Percentiles rank a stretch among this genome's conserved stretches.
These are phyloP conservation scores for Kwoniella europaea DNA, from an alignment of 768 basidiomycete species.

Conservation along the genomic window DNA sequence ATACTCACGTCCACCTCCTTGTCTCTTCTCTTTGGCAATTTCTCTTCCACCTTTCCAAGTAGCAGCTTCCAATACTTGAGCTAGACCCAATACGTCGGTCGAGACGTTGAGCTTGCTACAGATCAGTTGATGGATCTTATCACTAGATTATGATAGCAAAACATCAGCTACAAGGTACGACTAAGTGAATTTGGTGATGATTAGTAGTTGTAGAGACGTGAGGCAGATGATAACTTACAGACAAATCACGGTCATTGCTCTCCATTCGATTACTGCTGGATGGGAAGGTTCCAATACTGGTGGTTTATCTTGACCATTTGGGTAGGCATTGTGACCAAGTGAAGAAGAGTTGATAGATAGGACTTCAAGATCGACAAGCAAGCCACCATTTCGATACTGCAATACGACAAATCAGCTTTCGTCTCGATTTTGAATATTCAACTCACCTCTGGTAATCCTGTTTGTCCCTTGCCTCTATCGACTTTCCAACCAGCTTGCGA, in stretches of 20 bases:
- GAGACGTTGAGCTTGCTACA: slow-evolving; percentile 66
- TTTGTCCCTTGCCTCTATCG: slow-evolving; percentile 76
- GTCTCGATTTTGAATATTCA: neutral
- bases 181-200: slow-evolving; percentile 1
- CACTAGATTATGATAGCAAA: slow-evolving; percentile 62
- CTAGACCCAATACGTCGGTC: slow-evolving; percentile 68
- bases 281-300: slow-evolving; percentile 69
- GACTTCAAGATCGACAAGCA: slow-evolving; percentile 82
- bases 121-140: slow-evolving; percentile 76
- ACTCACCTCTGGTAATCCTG: slow-evolving; percentile 77
- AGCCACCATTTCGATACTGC: slow-evolving; percentile 85
- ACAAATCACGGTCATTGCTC: slow-evolving; percentile 91
- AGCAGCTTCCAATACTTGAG: slow-evolving; percentile 89
- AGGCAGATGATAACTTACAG: slow-evolving; percentile 65
- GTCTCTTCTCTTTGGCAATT: slow-evolving; percentile 79
- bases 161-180: neutral
- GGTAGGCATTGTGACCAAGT: slow-evolving; percentile 59
- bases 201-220: neutral
- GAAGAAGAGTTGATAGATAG: slow-evolving; percentile 68
- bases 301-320: slow-evolving; percentile 56
- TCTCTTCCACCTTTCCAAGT: slow-evolving; percentile 97
- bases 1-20: slow-evolving; percentile 67
- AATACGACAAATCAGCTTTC: neutral
- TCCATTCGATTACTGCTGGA: slow-evolving; percentile 93
- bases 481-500: slow-evolving; percentile 77